Conservation (phyloP, 768 basidiomycete species). For the Boletus rufocinnamomeus region DNA sequence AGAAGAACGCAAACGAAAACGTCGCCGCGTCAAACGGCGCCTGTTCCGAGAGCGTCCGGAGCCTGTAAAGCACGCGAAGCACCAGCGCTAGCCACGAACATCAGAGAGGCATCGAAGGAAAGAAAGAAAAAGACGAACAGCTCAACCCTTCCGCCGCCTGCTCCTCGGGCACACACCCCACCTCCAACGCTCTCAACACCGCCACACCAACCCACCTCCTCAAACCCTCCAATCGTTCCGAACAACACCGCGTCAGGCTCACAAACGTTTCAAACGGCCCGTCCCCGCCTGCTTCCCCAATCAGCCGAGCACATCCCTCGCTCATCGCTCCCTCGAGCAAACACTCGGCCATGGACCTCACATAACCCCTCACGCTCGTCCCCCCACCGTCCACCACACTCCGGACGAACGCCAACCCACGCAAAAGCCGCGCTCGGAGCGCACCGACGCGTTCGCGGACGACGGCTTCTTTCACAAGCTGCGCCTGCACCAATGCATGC, state of each 20-base stretch:
- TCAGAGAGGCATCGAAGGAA: neutral
- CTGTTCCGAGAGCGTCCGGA: conserved; percentile 81
- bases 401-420: conserved; percentile 70
- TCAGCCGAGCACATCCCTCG: conserved; percentile 54
- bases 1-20: no score
- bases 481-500: conserved; percentile 77
- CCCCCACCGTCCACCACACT: conserved; percentile 52
- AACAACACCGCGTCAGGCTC: conserved; percentile 65
- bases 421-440: conserved; percentile 55
- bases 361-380: conserved; percentile 52
- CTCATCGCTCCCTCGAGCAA: conserved; percentile 68
- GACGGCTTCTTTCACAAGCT: conserved; percentile 76
- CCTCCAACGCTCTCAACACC: conserved; percentile 70
- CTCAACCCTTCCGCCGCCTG: conserved; percentile 70
- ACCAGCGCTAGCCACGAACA: conserved; percentile 56
- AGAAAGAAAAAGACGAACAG: conserved; percentile 3
- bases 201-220: conserved; percentile 80
- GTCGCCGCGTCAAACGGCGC: conserved; percentile 82
- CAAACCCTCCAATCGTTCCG: conserved; percentile 70
- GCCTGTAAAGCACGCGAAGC: conserved; percentile 80
- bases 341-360: conserved; percentile 58
- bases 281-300: conserved; percentile 43
- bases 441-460: conserved; percentile 60
- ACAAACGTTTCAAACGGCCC: conserved; percentile 73
- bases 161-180: conserved; percentile 69